Evolutionary conservation across 2,329 filamentous ascomycete species (phyloP), one percentile per base, ranked within the genome.

Genomic region (Trichoderma sp.): DNA sequence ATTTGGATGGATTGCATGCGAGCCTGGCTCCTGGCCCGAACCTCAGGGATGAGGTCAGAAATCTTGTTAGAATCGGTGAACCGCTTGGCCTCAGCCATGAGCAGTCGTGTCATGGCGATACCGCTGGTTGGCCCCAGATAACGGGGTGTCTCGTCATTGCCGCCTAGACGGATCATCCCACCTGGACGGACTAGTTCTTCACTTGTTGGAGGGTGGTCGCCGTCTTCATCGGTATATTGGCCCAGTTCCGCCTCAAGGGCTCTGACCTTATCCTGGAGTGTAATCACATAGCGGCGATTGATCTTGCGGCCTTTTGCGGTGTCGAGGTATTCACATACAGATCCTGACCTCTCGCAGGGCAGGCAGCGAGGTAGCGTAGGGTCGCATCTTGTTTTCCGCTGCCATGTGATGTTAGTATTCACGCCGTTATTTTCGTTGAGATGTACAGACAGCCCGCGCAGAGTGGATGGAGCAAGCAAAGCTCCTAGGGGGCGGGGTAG

Each of bases 321-420:
- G 82, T 99, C 96, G 80, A 92, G 97, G 84, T 98, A 99, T 79
- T 98, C 95, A 87, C 96, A 99, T 73, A 90, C 88, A 34, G 94
- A 94, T 77, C 95, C 95, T 74, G 93, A 95, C 76, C 95, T 90
- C 83, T 98, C 94, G 84, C 96, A 99, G 26, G 95, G 95, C 20
- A 93, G 88, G 82, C 96, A 99, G 78, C 93, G 92, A 53, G 96
- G 96, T 26, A 99, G 88, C 15, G 93, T 93, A 4, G 96, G 93
- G 82, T 98, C 96, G 85, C 96, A 99, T 85, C 94, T 88, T 47
- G 95, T 98, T 86, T 99, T 99, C 78, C 95, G 91, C 95, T 97
- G 79, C 39, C 66, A 62, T 11, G 5, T 20, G 15, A 12, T 12
- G 61, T 68, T 30, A 66, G 71, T 26, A 65, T 53, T 62, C 57